These are phyloP conservation scores for Fusarium sp. DNA, from an alignment of 2,329 filamentous ascomycete genomes.

Conservation along the genomic window DNA sequence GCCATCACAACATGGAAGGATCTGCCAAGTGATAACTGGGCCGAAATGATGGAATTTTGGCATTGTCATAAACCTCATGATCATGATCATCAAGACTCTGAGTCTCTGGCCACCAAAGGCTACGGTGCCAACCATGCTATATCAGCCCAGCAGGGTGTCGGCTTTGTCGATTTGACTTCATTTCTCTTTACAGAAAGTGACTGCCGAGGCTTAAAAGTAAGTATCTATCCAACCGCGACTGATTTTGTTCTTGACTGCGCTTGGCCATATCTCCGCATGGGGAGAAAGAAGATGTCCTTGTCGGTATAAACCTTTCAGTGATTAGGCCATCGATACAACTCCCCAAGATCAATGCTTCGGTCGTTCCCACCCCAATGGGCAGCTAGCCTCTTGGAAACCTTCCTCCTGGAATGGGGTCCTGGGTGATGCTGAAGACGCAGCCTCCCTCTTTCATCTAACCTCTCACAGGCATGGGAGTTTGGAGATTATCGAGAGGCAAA, in stretches of 20 bases:
- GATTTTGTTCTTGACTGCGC: conserved; percentile 15
- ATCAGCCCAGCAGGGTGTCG: conserved; percentile 71
- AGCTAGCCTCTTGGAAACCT: conserved; percentile 50
- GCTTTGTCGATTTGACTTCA: conserved; percentile 83
- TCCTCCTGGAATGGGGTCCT: conserved; percentile 57
- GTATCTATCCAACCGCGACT: conserved; percentile 39
- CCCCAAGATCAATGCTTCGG: conserved; percentile 65
- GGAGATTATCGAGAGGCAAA: conserved; percentile 61
- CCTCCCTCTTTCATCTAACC: conserved; percentile 58
- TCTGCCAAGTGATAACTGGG: conserved; percentile 95
- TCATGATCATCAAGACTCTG: conserved; percentile 58
- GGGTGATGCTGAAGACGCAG: conserved; percentile 47
- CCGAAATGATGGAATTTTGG: conserved; percentile 99
- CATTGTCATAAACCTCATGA: conserved; percentile 94
- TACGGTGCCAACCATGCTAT: conserved; percentile 87
- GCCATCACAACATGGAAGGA: conserved; percentile 80
- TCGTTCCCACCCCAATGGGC: conserved; percentile 43
- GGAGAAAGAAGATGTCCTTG: conserved; percentile 72
- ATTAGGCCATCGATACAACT: conserved; percentile 75
- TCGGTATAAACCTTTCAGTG: conserved; percentile 61
- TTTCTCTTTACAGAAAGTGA: conserved; percentile 78
- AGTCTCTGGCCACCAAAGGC: conserved; percentile 71
- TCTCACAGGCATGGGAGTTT: conserved; percentile 60
- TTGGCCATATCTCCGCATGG: conserved; percentile 39
- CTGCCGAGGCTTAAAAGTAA: conserved; percentile 61